These are phyloP conservation scores for Cladophialophora carrionii DNA, from an alignment of 2,329 filamentous ascomycete genomes.

Conservation along the genomic window DNA sequence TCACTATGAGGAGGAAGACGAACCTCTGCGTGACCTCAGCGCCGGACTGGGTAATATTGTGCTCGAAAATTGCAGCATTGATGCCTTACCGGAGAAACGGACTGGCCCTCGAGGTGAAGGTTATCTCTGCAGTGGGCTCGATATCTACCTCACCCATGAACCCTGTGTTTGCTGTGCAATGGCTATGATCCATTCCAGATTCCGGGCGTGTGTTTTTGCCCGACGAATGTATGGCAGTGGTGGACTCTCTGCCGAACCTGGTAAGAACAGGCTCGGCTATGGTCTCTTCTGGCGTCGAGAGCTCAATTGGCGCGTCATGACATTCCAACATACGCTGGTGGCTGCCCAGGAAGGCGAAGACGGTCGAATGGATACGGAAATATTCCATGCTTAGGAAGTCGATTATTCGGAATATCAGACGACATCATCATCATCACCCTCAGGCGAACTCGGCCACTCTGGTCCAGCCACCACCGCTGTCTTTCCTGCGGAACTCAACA, in stretches of 20 bases:
- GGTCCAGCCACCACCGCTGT: conserved; percentile 61
- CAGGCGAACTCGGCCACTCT: conserved; percentile 57
- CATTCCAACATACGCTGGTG: conserved; percentile 51
- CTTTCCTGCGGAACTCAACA: conserved; percentile 72
- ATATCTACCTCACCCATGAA: conserved; percentile 93
- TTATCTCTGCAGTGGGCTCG: conserved; percentile 90
- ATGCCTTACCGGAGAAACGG: conserved; percentile 41
- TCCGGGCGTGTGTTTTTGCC: conserved; percentile 81
- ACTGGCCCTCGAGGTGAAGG: conserved; percentile 66
- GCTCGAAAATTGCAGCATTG: conserved; percentile 15
- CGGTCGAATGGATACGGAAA: conserved; percentile 30
- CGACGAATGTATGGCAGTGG: conserved; percentile 79
- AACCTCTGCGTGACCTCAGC: conserved; percentile 28
- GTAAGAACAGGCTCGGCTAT: conserved; percentile 51
- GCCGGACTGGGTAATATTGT: conserved; percentile 25
- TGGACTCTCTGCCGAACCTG: conserved; percentile 68
- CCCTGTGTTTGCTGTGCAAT: conserved; percentile 97
- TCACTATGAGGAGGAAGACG: conserved; percentile 33
- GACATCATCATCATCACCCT: conserved; percentile 46
- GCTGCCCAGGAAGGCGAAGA: conserved; percentile 21
- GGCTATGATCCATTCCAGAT: conserved; percentile 91
- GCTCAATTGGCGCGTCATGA: conserved; percentile 55
- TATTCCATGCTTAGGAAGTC: conserved; percentile 40
- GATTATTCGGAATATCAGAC: conserved; percentile 36
- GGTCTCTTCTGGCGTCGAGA: conserved; percentile 67